Evolutionary conservation across 768 basidiomycete species (phyloP).

Genomic region (Tulasnella sp.): DNA sequence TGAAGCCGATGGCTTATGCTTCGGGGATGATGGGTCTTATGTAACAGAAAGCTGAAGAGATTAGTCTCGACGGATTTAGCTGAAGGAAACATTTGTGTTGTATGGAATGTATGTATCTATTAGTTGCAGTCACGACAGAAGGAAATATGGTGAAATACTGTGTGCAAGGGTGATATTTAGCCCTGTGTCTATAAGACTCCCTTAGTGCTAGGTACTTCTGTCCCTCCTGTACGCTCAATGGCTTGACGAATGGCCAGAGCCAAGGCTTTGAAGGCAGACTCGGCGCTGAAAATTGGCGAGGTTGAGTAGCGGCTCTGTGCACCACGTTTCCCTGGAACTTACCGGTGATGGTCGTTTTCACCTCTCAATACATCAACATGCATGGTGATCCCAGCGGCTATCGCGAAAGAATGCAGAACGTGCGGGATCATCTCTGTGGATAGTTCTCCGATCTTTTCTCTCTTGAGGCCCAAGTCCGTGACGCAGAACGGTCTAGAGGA

Average conservation of each 20-base stretch:
- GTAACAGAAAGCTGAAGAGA: conserved; percentile 27
- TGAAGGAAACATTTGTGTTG: neutral
- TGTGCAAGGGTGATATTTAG: neutral
- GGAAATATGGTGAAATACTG: too few species aligned
- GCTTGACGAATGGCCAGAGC: conserved; percentile 94
- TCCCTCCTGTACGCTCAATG: conserved; percentile 81
- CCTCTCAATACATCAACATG: conserved; percentile 93
- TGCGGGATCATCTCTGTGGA: conserved; percentile 99
- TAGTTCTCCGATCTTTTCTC: conserved; percentile 91
- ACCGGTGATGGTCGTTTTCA: conserved; percentile 98
- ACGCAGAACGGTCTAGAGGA: conserved; percentile 96
- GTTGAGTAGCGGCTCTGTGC: neutral
- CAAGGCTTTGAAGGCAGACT: conserved; percentile 97
- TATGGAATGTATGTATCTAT: neutral
- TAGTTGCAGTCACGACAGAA: neutral
- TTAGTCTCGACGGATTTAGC: neutral
- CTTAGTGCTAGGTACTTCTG: conserved; percentile 94
- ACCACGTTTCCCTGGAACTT: conserved; percentile 35
- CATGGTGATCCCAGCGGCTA: conserved; percentile 87
- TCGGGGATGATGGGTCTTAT: conserved; percentile 55
- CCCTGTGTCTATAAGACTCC: conserved; percentile 63
- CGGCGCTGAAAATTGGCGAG: conserved; percentile 56
- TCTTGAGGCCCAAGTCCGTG: conserved; percentile 78
- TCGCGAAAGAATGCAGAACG: conserved; percentile 96
- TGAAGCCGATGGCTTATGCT: conserved; percentile 91